phyloP scores from a whole-genome alignment of 805 yeast genomes.

The Cyberlindnera misumaiensis region DNA sequence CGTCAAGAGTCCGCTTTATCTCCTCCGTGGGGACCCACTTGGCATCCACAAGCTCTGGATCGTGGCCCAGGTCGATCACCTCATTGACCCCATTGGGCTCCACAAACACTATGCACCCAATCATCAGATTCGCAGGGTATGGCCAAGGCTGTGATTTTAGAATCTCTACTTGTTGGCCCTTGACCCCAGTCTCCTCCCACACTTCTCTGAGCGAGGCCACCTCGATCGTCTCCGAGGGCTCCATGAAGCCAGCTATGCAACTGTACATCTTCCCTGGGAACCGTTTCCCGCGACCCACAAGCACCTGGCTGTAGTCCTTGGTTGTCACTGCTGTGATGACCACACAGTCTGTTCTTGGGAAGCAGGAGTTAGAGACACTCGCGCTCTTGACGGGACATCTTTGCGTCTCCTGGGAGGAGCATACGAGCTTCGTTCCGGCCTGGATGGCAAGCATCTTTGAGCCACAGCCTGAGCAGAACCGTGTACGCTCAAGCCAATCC shows the following conservation, averaged over 20 bases:
- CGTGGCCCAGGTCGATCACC: slow-evolving; percentile 65
- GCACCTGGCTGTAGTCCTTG: slow-evolving; percentile 48
- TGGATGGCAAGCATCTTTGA: slow-evolving; percentile 48
- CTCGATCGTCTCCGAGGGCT: slow-evolving; percentile 89
- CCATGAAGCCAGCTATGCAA: slow-evolving; percentile 93
- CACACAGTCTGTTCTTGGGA: slow-evolving; percentile 90
- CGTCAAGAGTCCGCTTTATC: slow-evolving; percentile 28
- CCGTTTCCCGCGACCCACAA: slow-evolving; percentile 66
- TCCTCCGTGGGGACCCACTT: slow-evolving; percentile 67
- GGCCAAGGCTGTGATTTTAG: slow-evolving; percentile 95
- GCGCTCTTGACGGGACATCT: slow-evolving; percentile 33
- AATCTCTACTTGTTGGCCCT: slow-evolving; percentile 48
- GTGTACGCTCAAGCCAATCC: slow-evolving; percentile 76
- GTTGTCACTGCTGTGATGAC: slow-evolving; percentile 76
- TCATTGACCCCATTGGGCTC: slow-evolving; percentile 63
- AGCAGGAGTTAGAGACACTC: slow-evolving; percentile 66
- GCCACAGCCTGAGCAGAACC: slow-evolving; percentile 89
- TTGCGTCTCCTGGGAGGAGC: slow-evolving; percentile 27
- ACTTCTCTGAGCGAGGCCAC: slow-evolving; percentile 82
- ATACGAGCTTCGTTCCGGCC: slow-evolving; percentile 57
- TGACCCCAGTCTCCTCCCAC: slow-evolving; percentile 94
- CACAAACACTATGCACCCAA: slow-evolving; percentile 84
- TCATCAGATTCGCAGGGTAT: slow-evolving; percentile 87
- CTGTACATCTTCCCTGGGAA: slow-evolving; percentile 60
- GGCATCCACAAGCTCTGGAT: slow-evolving; percentile 81